A percentile compares a stretch with the other conserved stretches of the same genome.
These are phyloP conservation scores for Ophiostoma sp. DNA, from an alignment of 2,329 filamentous ascomycete species.

Conservation along the genomic window DNA sequence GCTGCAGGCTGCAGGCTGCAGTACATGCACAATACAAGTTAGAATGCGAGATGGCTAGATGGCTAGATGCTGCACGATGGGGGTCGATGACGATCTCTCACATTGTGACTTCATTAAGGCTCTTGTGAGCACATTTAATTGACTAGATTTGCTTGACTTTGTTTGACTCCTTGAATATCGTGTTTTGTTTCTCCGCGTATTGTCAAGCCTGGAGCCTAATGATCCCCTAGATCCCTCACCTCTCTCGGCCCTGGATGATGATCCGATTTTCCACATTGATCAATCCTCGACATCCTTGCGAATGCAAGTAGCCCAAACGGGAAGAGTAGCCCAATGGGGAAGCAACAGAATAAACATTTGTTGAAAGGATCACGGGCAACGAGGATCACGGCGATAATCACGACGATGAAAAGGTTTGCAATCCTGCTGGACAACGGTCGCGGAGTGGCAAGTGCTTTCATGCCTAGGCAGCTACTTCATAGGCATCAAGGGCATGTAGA, in stretches of 20 bases:
- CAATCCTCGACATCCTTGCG: background rate
- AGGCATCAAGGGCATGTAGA: no score
- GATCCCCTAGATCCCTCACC: background rate
- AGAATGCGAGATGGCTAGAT: no score
- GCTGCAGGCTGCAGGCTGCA: background rate
- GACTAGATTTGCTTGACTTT: no score
- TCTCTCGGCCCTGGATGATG: background rate
- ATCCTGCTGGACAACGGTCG: background rate
- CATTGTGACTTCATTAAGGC: no score
- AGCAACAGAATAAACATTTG: background rate
- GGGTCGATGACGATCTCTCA: background rate
- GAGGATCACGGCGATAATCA: background rate
- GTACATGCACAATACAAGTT: background rate
- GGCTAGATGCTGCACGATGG: background rate
- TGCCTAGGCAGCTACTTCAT: background rate
- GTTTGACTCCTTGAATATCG: no score
- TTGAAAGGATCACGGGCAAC: background rate
- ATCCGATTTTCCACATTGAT: background rate
- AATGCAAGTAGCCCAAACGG: background rate
- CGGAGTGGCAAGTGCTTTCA: background rate
- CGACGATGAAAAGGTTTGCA: background rate
- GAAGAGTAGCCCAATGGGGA: background rate
- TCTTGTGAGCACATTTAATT: no score
- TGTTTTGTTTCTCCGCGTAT: background rate
- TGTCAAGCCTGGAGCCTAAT: background rate